phyloP scores from a whole-genome alignment of 768 basidiomycete genomes.

The Phylloporus sp. region DNA sequence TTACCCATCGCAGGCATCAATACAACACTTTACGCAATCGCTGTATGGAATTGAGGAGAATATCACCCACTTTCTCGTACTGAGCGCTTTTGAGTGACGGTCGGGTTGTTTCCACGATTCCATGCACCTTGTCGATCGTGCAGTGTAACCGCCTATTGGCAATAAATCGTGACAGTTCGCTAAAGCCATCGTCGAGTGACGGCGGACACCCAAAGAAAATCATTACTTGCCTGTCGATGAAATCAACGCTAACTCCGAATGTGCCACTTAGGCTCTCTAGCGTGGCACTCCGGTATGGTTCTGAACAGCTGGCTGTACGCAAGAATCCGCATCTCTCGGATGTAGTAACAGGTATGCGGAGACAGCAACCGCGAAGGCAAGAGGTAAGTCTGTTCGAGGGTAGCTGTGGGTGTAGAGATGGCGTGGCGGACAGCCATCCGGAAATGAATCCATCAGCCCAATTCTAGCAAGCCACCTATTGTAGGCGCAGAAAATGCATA shows the following conservation, averaged over 20 bases:
- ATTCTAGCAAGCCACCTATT: not conserved
- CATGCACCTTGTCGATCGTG: constrained; percentile 92
- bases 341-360: constrained; percentile 83
- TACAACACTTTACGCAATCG: constrained; percentile 85
- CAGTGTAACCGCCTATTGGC: constrained; percentile 79
- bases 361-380: constrained; percentile 82
- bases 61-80: constrained; percentile 92
- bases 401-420: no score
- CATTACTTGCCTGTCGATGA: constrained; percentile 72
- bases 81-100: constrained; percentile 73
- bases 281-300: constrained; percentile 85
- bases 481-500: constrained; percentile 29
- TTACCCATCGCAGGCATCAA: constrained; percentile 17
- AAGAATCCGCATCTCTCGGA: constrained; percentile 93
- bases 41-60: constrained; percentile 82
- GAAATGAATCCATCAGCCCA: constrained; percentile 8
- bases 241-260: constrained; percentile 85
- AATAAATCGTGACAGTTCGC: constrained; percentile 91
- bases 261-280: constrained; percentile 78
- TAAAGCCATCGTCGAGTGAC: constrained; percentile 27
- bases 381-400: constrained; percentile 83
- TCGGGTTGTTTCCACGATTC: constrained; percentile 88
- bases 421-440: not conserved
- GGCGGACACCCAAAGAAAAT: not conserved
- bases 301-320: constrained; percentile 88